Evolutionary conservation across 306 rosid species (phyloP).

Genomic region (Argentina anserina): DNA sequence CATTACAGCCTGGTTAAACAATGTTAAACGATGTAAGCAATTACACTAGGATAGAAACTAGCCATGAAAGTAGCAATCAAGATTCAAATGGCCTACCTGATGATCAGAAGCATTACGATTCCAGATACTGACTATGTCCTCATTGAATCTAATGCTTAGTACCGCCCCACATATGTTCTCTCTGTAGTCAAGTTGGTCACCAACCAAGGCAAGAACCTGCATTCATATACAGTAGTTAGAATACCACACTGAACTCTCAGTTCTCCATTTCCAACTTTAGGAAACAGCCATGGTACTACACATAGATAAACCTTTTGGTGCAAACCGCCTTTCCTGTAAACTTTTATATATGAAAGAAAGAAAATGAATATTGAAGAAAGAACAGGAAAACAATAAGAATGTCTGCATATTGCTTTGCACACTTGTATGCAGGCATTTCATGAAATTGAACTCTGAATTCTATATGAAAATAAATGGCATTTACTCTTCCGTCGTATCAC

Average conservation of each 20-base stretch:
- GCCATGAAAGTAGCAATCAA: background rate
- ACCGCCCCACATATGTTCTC: slow-evolving; percentile 90
- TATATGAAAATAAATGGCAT: background rate
- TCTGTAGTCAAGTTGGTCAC: slow-evolving; percentile 87
- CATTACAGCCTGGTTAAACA: slow-evolving; percentile 67
- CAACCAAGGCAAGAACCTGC: slow-evolving; percentile 89
- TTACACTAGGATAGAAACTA: background rate
- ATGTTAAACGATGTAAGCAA: slow-evolving; percentile 5
- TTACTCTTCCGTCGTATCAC: background rate
- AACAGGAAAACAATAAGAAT: background rate
- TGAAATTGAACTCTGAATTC: background rate
- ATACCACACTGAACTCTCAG: background rate
- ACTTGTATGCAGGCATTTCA: too few relatives aligned
- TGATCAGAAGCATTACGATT: slow-evolving; percentile 85
- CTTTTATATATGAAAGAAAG: background rate
- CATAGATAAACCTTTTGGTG: too few relatives aligned
- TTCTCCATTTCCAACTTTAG: background rate
- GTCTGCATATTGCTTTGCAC: background rate
- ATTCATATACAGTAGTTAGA: background rate
- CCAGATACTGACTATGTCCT: slow-evolving; percentile 92
- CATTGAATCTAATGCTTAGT: slow-evolving; percentile 88
- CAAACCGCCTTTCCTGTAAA: background rate
- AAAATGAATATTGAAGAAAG: background rate
- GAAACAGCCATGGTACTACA: background rate
- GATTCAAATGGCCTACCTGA: slow-evolving; percentile 47